Conservation (phyloP, 192 early-diverging fungal species). For the Phycomyces nitens region DNA sequence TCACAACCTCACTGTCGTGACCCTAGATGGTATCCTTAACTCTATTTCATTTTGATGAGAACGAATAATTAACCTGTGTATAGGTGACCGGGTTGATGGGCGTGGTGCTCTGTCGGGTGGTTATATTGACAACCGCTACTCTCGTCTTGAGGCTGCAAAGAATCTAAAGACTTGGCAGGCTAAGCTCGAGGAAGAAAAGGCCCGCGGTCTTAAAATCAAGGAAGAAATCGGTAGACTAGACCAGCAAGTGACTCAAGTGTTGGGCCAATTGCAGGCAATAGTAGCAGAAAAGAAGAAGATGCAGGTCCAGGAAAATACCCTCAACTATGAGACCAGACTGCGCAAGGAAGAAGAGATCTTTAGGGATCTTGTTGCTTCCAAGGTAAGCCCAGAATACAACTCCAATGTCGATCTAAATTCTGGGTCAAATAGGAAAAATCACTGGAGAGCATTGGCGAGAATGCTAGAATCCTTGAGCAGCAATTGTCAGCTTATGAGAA, state of each 20-base stretch:
- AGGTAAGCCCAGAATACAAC: too few relatives aligned
- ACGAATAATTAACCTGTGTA: neutral
- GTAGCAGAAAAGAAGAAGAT: slow-evolving; percentile 50
- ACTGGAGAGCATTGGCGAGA: slow-evolving; percentile 38
- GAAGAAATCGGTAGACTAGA: slow-evolving; percentile 54
- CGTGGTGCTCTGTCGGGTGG: slow-evolving; percentile 94
- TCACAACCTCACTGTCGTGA: slow-evolving; percentile 80
- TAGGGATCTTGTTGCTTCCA: slow-evolving; percentile 44
- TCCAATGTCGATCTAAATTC: too few relatives aligned
- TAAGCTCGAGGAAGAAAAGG: slow-evolving; percentile 42
- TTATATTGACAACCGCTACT: slow-evolving; percentile 67
- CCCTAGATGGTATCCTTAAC: slow-evolving; percentile 60
- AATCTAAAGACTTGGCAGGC: slow-evolving; percentile 48
- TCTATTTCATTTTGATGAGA: too few relatives aligned
- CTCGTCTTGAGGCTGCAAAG: slow-evolving; percentile 73
- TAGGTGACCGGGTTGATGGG: slow-evolving; percentile 85
- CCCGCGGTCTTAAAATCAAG: slow-evolving; percentile 42
- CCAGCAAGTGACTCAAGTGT: slow-evolving; percentile 56
- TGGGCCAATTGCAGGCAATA: slow-evolving; percentile 56
- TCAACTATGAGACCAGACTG: slow-evolving; percentile 54
- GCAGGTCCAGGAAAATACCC: slow-evolving; percentile 53
- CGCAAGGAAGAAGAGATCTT: slow-evolving; percentile 61
- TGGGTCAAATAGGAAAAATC: slow-evolving; percentile 43
- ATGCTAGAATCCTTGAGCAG: slow-evolving; percentile 45
- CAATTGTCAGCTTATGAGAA: slow-evolving; percentile 57